Evolutionary conservation across 164 flowering plant genomes (phyloP).

Genomic region (Buxus sempervirens): DNA sequence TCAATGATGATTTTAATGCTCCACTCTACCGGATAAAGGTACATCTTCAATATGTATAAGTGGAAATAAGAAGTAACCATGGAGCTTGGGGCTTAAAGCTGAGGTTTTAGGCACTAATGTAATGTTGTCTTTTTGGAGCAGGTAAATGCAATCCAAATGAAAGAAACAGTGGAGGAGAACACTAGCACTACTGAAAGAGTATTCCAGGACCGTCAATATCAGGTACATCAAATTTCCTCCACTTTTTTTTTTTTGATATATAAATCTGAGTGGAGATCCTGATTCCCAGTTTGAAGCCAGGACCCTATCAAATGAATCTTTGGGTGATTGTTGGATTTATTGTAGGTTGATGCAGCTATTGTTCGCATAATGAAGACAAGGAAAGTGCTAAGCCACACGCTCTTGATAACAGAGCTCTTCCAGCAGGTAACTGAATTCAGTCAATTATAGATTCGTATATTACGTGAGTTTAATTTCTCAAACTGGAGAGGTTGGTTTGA

Average conservation of each 20-base stretch:
- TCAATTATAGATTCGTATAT: background rate
- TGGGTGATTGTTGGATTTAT: background rate
- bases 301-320: background rate
- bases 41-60: background rate
- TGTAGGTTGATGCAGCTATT: slow-evolving; percentile 97
- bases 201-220: slow-evolving; percentile 97
- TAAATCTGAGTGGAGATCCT: background rate
- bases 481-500: background rate
- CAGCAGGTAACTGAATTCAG: slow-evolving; percentile 66
- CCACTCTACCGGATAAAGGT: slow-evolving; percentile 91
- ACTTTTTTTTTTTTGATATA: background rate
- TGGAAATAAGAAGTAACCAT: background rate
- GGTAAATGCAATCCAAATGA: slow-evolving; percentile 99
- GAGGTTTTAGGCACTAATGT: too few species aligned
- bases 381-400: slow-evolving; percentile 95
- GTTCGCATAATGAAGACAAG: slow-evolving; percentile 99
- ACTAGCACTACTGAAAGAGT: slow-evolving; percentile 96
- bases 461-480: background rate
- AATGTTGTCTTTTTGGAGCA: slow-evolving; percentile 24
- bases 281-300: background rate
- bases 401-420: slow-evolving; percentile 94
- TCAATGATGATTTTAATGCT: slow-evolving; percentile 80
- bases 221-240: slow-evolving; percentile 46
- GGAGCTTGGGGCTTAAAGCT: background rate
- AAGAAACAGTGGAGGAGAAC: slow-evolving; percentile 97